These are phyloP conservation scores for Aegilops sharonensis DNA, from an alignment of 176 grass and related monocot genomes.

Conservation along the genomic window DNA sequence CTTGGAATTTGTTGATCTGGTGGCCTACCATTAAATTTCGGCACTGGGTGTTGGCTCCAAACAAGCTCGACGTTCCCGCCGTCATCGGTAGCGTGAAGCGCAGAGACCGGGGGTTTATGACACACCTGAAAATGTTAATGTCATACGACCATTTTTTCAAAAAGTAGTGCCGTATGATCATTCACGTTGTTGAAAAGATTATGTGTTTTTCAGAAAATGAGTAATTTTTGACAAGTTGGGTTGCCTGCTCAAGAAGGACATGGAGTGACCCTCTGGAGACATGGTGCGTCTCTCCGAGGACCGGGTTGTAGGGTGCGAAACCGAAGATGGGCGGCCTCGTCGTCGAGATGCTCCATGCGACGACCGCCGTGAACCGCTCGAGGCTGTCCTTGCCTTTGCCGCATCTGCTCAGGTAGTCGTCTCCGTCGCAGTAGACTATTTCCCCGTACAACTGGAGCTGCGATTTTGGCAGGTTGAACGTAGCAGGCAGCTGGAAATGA, in stretches of 20 bases:
- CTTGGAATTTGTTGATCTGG: neutral
- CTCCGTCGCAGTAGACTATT: conserved; percentile 67
- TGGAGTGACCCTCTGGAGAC: conserved; percentile 63
- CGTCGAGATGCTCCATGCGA: conserved; percentile 90
- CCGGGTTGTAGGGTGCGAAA: conserved; percentile 86
- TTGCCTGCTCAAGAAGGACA: conserved; percentile 86
- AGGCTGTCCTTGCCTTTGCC: conserved; percentile 40
- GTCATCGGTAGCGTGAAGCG: conserved; percentile 63
- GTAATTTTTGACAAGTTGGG: neutral
- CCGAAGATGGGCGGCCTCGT: conserved; percentile 86
- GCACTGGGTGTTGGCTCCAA: conserved; percentile 70
- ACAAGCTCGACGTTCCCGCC: conserved; percentile 49
- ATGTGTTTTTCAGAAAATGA: neutral
- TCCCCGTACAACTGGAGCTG: conserved; percentile 95
- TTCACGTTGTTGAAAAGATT: neutral
- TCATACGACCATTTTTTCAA: neutral
- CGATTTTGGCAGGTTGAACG: conserved; percentile 98
- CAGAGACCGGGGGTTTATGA: conserved; percentile 74
- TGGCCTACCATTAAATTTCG: conserved; percentile 63
- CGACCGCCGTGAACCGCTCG: conserved; percentile 59
- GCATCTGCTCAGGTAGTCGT: conserved; percentile 53
- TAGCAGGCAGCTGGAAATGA: conserved; percentile 62
- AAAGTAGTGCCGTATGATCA: neutral
- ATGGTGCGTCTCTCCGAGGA: conserved; percentile 96
- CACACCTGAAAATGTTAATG: conserved; percentile 49